Evolutionary conservation across 139 green algal species (phyloP), one percentile per base, ranked within the genome.

Genomic region (Nannochloris sp.): DNA sequence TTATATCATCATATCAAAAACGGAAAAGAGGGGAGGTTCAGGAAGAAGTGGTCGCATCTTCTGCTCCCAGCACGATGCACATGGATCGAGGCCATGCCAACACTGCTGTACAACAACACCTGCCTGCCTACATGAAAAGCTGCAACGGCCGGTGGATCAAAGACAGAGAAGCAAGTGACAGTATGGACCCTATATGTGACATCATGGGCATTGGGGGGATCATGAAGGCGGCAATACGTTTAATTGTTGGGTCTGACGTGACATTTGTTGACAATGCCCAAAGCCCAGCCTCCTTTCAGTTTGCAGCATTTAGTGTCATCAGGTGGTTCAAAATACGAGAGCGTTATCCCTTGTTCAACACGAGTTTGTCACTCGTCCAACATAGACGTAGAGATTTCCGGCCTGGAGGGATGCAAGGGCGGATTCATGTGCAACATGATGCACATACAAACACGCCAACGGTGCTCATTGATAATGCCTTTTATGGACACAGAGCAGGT

Each of bases 291-390:
- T 19, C n/a, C 18, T 75, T 70, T 19, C 18, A 24, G 15, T 64
- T 74, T 56, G 29, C 14, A 3, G 68, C 70, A 44, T 54, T 75
- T 14, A 58, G 31, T n/a, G 61, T 62, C 18, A 59, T 75, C 24
- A 60, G 65, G 8, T 75, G 68, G 68, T 75, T 75, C 44, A 75
- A 75, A 59, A 36, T 74, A 10, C 68, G 24, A 8, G 12, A 31
- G 14, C n/a, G 27, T 10, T 54, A 43, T 18, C 5, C 5, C 3
- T 31, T 24, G 25, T 48, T 9, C 14, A 56, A 36, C 31, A 34
- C 16, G 34, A 40, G 34, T 12, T 40, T 15, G 1, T 66, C 24
- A 16, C 50, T 34, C 2, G 10, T 7, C 0, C 40, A 31, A 25
- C 44, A 34, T 25, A 18, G 21, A 9, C 67, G 67, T n/a, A 21